These are phyloP conservation scores for Lignosus rhinocerotis DNA, from an alignment of 1,284 basidiomycete genomes.

Conservation along the genomic window DNA sequence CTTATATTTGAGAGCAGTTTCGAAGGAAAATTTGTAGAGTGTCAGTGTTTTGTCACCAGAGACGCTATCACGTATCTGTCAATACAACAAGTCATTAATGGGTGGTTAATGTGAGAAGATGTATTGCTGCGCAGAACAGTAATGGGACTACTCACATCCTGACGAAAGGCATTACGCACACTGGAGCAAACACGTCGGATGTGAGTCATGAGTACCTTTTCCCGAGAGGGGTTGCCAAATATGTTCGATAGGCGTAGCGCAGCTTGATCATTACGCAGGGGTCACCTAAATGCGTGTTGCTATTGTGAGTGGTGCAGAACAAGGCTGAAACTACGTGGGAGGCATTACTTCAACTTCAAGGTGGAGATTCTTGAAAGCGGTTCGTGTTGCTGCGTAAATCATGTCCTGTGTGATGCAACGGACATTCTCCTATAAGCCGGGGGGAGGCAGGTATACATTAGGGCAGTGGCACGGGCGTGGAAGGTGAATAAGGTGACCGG, in stretches of 20 bases:
- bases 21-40: constrained; percentile 1
- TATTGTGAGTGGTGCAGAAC: background rate
- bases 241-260: background rate
- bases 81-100: too few species aligned
- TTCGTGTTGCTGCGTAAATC: too few species aligned
- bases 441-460: background rate
- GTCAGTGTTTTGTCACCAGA: background rate
- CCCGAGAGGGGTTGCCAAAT: background rate
- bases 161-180: constrained; percentile 2
- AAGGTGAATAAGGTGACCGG: background rate
- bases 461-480: background rate
- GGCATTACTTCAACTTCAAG: background rate
- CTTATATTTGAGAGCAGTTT: constrained; percentile 1
- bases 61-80: background rate
- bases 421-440: background rate
- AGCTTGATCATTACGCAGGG: background rate
- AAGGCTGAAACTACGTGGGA: background rate
- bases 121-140: background rate
- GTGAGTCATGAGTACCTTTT: background rate
- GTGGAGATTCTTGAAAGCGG: too few species aligned
- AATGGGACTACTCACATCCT: constrained; percentile 4
- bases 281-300: background rate
- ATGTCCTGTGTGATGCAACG: too few species aligned
- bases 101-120: background rate
- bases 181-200: background rate